Evolutionary conservation across 805 yeast species (phyloP).

Genomic region (Barnettozyma sp.): DNA sequence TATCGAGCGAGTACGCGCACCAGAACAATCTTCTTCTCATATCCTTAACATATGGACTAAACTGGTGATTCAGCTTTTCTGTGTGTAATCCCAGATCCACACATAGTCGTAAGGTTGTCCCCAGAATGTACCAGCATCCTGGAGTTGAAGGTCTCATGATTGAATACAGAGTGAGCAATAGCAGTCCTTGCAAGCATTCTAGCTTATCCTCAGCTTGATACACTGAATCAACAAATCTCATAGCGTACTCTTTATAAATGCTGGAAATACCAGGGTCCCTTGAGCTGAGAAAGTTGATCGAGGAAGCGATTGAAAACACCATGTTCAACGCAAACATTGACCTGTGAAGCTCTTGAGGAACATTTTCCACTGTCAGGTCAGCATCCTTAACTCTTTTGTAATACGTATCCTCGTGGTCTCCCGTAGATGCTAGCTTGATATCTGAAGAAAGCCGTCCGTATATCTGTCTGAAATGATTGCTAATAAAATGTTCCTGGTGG

Average conservation of each 20-base stretch:
- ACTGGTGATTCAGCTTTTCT: slow-evolving; percentile 39
- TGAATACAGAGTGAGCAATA: slow-evolving; percentile 63
- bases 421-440: slow-evolving; percentile 54
- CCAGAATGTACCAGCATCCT: slow-evolving; percentile 88
- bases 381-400: slow-evolving; percentile 3
- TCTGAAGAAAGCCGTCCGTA: slow-evolving; percentile 60
- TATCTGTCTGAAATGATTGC: slow-evolving; percentile 63
- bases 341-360: slow-evolving; percentile 43
- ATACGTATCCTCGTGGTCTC: slow-evolving; percentile 19
- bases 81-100: slow-evolving; percentile 82
- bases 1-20: slow-evolving; percentile 82
- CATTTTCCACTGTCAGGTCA: slow-evolving; percentile 28
- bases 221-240: slow-evolving; percentile 49
- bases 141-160: slow-evolving; percentile 86
- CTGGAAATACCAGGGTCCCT: slow-evolving; percentile 61
- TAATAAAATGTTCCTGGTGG: slow-evolving; percentile 72
- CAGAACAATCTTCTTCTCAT: slow-evolving; percentile 73
- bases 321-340: slow-evolving; percentile 68
- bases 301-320: slow-evolving; percentile 74
- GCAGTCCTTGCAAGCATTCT: slow-evolving; percentile 66
- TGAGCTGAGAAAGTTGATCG: slow-evolving; percentile 56
- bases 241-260: slow-evolving; percentile 62
- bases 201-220: slow-evolving; percentile 53
- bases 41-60: slow-evolving; percentile 55
- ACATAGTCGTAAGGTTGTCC: slow-evolving; percentile 70